A percentile compares a stretch with the other conserved stretches of the same genome.
phyloP scores from a whole-genome alignment of 306 rosid species.

The Glycine tomentella region DNA sequence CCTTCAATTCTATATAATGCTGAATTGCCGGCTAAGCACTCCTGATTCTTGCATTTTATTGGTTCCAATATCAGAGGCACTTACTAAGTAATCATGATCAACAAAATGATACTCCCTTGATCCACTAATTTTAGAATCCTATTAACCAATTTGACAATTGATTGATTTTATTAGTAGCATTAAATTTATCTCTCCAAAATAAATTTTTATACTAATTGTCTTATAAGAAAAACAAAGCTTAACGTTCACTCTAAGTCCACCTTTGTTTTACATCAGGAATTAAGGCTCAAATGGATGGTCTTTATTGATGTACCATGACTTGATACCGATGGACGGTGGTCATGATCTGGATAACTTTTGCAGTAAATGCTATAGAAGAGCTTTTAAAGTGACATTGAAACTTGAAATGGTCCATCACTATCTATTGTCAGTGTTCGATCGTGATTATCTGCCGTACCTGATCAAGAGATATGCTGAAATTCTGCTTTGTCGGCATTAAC shows the following conservation, averaged over 20 bases:
- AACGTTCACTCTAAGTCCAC: background rate
- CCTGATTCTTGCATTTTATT: constrained; percentile 26
- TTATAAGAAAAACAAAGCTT: background rate
- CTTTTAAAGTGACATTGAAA: constrained; percentile 25
- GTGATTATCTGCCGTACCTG: constrained; percentile 12
- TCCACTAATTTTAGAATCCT: no score
- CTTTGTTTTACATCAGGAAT: background rate
- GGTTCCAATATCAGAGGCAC: constrained; percentile 51
- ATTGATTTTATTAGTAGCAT: no score
- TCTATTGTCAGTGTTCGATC: background rate
- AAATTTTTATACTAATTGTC: background rate
- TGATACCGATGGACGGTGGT: no score
- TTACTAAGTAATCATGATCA: constrained; percentile 17
- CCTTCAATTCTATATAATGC: constrained; percentile 17
- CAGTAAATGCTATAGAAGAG: constrained; percentile 35
- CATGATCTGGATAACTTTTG: constrained; percentile 19
- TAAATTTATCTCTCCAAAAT: no score
- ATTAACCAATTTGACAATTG: no score
- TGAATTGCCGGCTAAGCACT: constrained; percentile 21
- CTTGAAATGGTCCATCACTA: constrained; percentile 30
- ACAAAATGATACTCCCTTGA: background rate
- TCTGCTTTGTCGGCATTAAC: background rate
- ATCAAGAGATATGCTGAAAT: background rate
- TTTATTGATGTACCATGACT: constrained; percentile 1
- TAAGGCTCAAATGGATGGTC: constrained; percentile 34